Evolutionary conservation across 768 basidiomycete species (phyloP), one percentile per base, ranked within the genome.

Genomic region (Leucogyrophana mollusca): DNA sequence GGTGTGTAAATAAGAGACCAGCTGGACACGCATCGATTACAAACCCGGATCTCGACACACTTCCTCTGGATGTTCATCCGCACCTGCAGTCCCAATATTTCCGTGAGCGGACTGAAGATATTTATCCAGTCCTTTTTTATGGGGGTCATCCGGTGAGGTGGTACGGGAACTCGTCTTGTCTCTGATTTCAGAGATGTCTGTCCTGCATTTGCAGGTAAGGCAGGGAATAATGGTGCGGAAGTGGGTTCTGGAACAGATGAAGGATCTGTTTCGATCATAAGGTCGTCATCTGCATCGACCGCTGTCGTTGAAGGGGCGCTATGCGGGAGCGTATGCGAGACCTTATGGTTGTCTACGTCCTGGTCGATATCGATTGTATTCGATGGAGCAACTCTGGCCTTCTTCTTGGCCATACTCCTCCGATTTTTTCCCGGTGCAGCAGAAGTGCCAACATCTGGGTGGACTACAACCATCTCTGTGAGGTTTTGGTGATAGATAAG

Each of bases 131-230:
- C 94, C 61, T 88, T 91, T 70, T 96, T 95, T 44, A 98, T 68
- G 3, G 96, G 96, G 9, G 94, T 93, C 91, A 97, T 94, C 42
- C 96, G 83, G 65, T 99, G 96, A 8, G 93, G 93, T 10, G 96
- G 96, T 64, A 99, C 89, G 9, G 90, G 74, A 59, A 99, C 82
- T 43, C 91, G 79, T 61, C 95, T 74, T n/a, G 78, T 83, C 68
- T 98, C 95, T 4, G 89, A 85, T 64, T 86, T 91, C 47, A 85
- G 72, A 9, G 74, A 65, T 1, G 78, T 69, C 47, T 75, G 73
- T 21, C 74, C 73, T 7, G 78, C 80, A 37, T 78, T 71, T 8
- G 83, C 76, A 7, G 82, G 73, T 16, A 91, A 73, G 7, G 88
- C 80, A 40, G 83, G 77, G 62, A 94, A 93, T 6, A 76, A 71